Percentiles rank a stretch among this genome's conserved stretches.
These are phyloP conservation scores for Decorospora gaudefroyi DNA, from an alignment of 2,329 filamentous ascomycete species.

Conservation along the genomic window DNA sequence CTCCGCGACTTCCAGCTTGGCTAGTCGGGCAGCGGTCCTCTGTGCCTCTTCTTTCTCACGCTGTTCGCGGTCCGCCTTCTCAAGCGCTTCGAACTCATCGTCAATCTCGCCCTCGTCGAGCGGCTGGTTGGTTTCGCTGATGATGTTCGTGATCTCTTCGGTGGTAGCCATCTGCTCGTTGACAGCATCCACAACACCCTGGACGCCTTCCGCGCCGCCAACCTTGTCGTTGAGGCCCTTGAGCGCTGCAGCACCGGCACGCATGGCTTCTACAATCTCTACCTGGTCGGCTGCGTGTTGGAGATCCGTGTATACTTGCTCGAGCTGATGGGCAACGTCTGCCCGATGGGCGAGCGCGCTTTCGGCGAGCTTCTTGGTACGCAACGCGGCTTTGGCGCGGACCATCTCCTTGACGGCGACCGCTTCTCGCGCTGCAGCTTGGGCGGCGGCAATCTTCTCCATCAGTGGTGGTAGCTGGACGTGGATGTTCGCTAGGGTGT, in stretches of 20 bases:
- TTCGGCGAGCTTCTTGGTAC: conserved; percentile 82
- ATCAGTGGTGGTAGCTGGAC: conserved; percentile 69
- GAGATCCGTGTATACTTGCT: conserved; percentile 80
- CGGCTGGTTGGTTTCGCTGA: conserved; percentile 62
- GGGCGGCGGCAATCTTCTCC: conserved; percentile 56
- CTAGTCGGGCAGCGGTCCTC: conserved; percentile 52
- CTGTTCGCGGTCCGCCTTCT: conserved; percentile 74
- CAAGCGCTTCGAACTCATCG: conserved; percentile 79
- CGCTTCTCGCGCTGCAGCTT: conserved; percentile 67
- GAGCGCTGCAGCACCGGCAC: conserved; percentile 73
- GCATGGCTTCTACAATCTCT: conserved; percentile 81
- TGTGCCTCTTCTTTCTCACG: conserved; percentile 66
- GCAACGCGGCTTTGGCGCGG: conserved; percentile 76
- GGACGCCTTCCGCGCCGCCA: conserved; percentile 75
- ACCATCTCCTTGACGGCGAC: conserved; percentile 73
- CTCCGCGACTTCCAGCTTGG: conserved; percentile 42
- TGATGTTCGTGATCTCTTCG: conserved; percentile 78
- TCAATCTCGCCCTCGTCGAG: conserved; percentile 85
- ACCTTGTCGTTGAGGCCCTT: conserved; percentile 73
- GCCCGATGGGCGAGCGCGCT: conserved; percentile 71
- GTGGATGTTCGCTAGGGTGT: conserved; percentile 70
- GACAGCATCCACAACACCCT: conserved; percentile 73
- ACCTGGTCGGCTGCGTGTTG: conserved; percentile 85
- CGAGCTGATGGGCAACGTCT: conserved; percentile 76
- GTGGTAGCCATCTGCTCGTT: conserved; percentile 73